Conservation (phyloP, 2,329 filamentous ascomycete genomes). For the Colletotrichum falcatum region DNA sequence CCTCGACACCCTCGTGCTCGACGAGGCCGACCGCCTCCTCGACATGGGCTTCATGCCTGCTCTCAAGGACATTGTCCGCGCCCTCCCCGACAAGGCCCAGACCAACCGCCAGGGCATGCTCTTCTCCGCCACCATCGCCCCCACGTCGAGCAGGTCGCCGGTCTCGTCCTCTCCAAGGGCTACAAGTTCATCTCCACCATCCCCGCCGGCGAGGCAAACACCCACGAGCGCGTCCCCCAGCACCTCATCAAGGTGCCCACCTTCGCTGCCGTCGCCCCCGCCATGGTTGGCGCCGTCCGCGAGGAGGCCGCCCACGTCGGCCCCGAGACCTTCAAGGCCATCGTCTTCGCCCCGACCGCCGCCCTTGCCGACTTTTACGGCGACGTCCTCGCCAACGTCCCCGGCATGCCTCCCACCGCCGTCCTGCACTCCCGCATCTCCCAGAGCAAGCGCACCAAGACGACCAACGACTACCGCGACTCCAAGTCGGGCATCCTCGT, state of each 20-base stretch:
- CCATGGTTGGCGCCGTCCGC: conserved; percentile 67
- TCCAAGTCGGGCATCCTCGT: conserved; percentile 67
- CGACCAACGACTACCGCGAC: conserved; percentile 73
- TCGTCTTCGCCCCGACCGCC: conserved; percentile 80
- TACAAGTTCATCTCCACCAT: conserved; percentile 90
- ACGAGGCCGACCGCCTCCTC: conserved; percentile 84
- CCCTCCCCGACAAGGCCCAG: conserved; percentile 71
- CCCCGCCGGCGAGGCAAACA: conserved; percentile 78
- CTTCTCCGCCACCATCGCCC: conserved; percentile 86
- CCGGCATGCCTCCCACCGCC: conserved; percentile 57
- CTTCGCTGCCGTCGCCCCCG: conserved; percentile 74
- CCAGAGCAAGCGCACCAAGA: conserved; percentile 62
- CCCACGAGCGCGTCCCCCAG: conserved; percentile 82
- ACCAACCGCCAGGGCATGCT: conserved; percentile 79
- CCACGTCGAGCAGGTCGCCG: conserved; percentile 82
- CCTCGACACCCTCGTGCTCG: conserved; percentile 83
- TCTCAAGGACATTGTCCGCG: conserved; percentile 79
- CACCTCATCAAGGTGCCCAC: conserved; percentile 75
- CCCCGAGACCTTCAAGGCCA: conserved; percentile 78
- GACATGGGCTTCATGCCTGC: conserved; percentile 88
- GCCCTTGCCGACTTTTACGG: conserved; percentile 64
- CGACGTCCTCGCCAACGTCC: conserved; percentile 55
- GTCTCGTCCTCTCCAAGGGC: conserved; percentile 72
- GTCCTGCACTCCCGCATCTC: conserved; percentile 64
- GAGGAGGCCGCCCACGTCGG: conserved; percentile 54